Evolutionary conservation across 768 basidiomycete species (phyloP).

Genomic region (Leccinum olivaceopallidum): DNA sequence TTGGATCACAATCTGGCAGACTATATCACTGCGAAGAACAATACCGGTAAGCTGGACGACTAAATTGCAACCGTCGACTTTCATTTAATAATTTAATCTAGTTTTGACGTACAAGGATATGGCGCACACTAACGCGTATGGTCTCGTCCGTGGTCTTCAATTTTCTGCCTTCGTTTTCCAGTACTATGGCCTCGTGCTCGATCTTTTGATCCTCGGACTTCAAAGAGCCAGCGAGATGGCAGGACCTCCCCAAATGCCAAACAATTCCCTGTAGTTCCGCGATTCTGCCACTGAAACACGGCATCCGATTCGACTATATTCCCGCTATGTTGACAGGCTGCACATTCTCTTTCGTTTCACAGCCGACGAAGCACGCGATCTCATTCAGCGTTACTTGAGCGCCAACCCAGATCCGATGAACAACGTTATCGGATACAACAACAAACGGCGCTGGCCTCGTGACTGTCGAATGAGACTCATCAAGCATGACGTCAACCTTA

Average conservation of each 20-base stretch:
- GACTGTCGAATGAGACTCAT: constrained; percentile 99
- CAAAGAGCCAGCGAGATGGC: constrained; percentile 99
- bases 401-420: constrained; percentile 99
- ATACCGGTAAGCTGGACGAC: constrained; percentile 54
- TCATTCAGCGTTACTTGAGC: constrained; percentile 96
- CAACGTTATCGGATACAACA: constrained; percentile 98
- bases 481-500: constrained; percentile 99
- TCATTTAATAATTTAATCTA: constrained; percentile 16
- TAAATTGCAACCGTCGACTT: background rate
- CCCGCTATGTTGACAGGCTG: constrained; percentile 62
- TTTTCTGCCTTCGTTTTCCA: constrained; percentile 99
- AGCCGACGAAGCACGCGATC: constrained; percentile 94
- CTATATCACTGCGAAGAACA: constrained; percentile 99
- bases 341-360: constrained; percentile 98
- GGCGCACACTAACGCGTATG: constrained; percentile 97
- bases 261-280: constrained; percentile 97
- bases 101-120: constrained; percentile 96
- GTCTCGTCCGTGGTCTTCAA: constrained; percentile 95
- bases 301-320: too few relatives aligned
- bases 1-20: constrained; percentile 99
- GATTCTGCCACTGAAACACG: constrained; percentile 94
- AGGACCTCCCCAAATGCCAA: constrained; percentile 95
- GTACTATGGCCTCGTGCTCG: constrained; percentile 94
- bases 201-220: constrained; percentile 94
- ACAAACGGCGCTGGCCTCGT: constrained; percentile 98